Evolutionary conservation across 129 eudicot species (phyloP).

Genomic region (Pseudognaphalium luteoalbum): DNA sequence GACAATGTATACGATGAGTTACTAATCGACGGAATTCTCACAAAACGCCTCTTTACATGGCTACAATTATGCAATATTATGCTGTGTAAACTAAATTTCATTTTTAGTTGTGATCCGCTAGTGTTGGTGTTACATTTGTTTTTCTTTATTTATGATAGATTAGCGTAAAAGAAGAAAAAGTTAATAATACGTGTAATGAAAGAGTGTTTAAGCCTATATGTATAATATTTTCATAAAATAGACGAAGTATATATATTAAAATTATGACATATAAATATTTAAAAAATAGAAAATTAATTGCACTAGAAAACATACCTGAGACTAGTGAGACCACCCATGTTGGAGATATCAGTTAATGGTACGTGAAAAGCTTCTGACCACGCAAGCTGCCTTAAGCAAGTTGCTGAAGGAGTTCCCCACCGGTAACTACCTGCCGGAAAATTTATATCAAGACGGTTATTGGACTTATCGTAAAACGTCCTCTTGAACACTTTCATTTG

Average conservation of each 20-base stretch:
- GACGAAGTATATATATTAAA: background rate
- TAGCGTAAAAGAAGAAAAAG: too few relatives aligned
- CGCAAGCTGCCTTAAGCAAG: conserved; percentile 56
- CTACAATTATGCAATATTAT: too few relatives aligned
- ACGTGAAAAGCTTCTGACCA: conserved; percentile 96
- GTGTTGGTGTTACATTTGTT: too few relatives aligned
- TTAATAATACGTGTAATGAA: too few relatives aligned
- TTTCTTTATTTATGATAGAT: too few relatives aligned
- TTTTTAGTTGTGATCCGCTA: too few relatives aligned
- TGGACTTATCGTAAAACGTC: conserved; percentile 50
- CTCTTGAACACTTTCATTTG: conserved; percentile 60
- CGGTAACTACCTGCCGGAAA: conserved; percentile 66
- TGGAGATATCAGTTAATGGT: conserved; percentile 50
- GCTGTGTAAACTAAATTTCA: too few relatives aligned
- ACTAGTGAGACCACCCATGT: conserved; percentile 32
- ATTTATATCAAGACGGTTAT: conserved; percentile 31
- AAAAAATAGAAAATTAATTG: background rate
- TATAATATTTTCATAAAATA: too few relatives aligned
- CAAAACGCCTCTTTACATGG: too few relatives aligned
- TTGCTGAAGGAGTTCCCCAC: conserved; percentile 80
- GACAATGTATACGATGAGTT: too few relatives aligned
- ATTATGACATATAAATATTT: background rate
- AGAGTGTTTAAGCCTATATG: too few relatives aligned
- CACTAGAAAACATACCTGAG: conserved; percentile 50
- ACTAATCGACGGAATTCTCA: too few relatives aligned